phyloP scores from a whole-genome alignment of 495 filamentous ascomycete genomes.

The Copromyces sp. region DNA sequence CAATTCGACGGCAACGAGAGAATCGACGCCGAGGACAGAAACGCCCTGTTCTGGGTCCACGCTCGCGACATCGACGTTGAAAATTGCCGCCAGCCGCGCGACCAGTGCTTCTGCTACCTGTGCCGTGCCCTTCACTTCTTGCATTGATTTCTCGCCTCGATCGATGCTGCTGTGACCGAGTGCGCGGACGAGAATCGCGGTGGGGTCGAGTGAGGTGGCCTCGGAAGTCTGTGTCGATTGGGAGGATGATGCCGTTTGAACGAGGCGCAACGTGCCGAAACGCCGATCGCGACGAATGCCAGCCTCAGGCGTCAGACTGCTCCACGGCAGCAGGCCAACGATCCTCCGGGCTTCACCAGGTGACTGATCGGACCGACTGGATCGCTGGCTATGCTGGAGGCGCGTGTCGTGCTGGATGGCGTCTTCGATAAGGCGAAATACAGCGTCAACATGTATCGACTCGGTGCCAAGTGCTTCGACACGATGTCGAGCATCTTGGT shows the following conservation, averaged over 20 bases:
- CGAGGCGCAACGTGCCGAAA: neutral
- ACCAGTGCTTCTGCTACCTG: neutral
- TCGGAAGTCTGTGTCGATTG: no score
- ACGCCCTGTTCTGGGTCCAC: neutral
- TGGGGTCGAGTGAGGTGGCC: no score
- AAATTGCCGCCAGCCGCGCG: neutral
- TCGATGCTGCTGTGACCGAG: no score
- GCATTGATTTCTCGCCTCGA: no score
- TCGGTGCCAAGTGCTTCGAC: no score
- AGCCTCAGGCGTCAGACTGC: conserved; percentile 1
- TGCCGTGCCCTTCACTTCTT: no score
- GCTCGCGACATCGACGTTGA: neutral
- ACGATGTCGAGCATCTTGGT: neutral
- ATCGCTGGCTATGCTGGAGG: neutral
- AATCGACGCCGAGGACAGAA: neutral
- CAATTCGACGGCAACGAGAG: neutral
- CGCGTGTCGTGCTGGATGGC: no score
- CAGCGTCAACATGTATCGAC: no score
- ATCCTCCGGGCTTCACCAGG: conserved; percentile 1
- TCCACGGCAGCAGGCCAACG: neutral
- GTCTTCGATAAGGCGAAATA: no score
- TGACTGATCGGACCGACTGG: neutral
- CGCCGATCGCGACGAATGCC: neutral
- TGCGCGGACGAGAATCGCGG: no score
- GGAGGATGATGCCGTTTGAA: no score